Evolutionary conservation across 2,329 filamentous ascomycete species (phyloP), one percentile per base, ranked within the genome.

Genomic region (Coniochaeta sp.): DNA sequence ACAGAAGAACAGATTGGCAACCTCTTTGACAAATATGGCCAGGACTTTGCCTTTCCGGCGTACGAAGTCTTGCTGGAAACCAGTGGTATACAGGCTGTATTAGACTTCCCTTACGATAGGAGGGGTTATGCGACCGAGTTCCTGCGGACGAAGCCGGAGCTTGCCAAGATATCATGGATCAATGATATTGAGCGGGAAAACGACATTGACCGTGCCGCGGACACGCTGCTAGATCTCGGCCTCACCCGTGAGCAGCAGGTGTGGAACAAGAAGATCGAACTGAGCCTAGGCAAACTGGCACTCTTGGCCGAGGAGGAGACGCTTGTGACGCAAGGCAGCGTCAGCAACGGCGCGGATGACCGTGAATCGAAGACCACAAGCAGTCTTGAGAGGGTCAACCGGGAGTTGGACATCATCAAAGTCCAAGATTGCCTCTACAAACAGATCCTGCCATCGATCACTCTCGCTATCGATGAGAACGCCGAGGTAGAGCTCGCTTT

Each of bases 231-330:
- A 50, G 78, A 84, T 8, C 80, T 93, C 22, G 92, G 90, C 0
- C 77, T 88, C 22, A 80, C 81, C 57, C 84, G 86, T 59, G 93
- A 97, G 72, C 83, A 85, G 58, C 89, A 93, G 67, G 76, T 95
- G 4, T 98, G 93, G 93, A 91, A 86, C 75, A 96, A 96, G 77
- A 95, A 96, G 73, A 90, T 96, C 36, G 89, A 98, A 73, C 78
- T 98, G 28, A 96, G 91, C 62, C 80, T 99, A 43, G 89, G 90
- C 38, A 98, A 97, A 74, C 81, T 99, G 55, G 84, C 88, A 17
- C 80, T 86, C 59, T 75, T 97, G 65, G 90, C 90, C 17, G 84
- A 86, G 43, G 79, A 76, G 8, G 67, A 65, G 36, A 63, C 76
- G 58, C 61, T 62, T 8, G 61, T 52, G 17, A 63, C 63, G 17